Evolutionary conservation across 2,329 filamentous ascomycete species (phyloP).

Genomic region (Ophiostoma tasmaniense): DNA sequence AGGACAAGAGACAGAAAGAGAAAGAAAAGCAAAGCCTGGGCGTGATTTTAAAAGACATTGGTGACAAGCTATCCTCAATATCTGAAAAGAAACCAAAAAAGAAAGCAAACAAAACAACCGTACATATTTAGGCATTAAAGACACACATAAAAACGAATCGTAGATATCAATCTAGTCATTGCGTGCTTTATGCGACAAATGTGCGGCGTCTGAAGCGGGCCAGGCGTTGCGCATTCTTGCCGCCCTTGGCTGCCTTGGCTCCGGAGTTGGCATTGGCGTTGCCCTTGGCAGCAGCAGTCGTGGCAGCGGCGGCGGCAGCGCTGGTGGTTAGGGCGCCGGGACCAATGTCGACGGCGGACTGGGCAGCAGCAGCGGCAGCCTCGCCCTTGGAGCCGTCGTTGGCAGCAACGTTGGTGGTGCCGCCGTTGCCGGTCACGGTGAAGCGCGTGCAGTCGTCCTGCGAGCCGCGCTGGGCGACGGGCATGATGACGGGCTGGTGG

Average conservation of each 20-base stretch:
- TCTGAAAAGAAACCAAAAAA: not conserved
- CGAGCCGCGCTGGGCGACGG: slow-evolving; percentile 36
- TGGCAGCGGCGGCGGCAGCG: slow-evolving; percentile 17
- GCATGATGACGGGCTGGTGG: slow-evolving; percentile 38
- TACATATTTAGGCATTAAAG: not conserved
- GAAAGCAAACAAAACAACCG: not conserved
- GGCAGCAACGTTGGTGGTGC: slow-evolving; percentile 24
- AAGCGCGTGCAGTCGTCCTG: slow-evolving; percentile 40
- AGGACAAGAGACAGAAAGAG: not conserved
- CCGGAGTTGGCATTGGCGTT: slow-evolving; percentile 16
- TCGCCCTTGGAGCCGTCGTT: slow-evolving; percentile 20
- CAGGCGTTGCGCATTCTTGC: slow-evolving; percentile 18
- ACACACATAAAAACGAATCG: not conserved
- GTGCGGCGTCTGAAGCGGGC: slow-evolving; percentile 20
- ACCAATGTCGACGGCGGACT: slow-evolving; percentile 24
- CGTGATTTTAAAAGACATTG: not conserved
- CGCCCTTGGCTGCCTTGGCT: slow-evolving; percentile 19
- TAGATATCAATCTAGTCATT: not conserved
- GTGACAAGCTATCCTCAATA: not conserved
- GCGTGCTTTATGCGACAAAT: slow-evolving; percentile 20
- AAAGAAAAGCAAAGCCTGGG: not conserved
- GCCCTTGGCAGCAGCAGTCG: slow-evolving; percentile 17
- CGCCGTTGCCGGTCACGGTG: slow-evolving; percentile 28
- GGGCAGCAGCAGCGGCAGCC: slow-evolving; percentile 21
- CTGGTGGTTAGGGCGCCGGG: slow-evolving; percentile 21